These are phyloP conservation scores for Scorias spongiosa DNA, from an alignment of 2,329 filamentous ascomycete species.

Conservation along the genomic window DNA sequence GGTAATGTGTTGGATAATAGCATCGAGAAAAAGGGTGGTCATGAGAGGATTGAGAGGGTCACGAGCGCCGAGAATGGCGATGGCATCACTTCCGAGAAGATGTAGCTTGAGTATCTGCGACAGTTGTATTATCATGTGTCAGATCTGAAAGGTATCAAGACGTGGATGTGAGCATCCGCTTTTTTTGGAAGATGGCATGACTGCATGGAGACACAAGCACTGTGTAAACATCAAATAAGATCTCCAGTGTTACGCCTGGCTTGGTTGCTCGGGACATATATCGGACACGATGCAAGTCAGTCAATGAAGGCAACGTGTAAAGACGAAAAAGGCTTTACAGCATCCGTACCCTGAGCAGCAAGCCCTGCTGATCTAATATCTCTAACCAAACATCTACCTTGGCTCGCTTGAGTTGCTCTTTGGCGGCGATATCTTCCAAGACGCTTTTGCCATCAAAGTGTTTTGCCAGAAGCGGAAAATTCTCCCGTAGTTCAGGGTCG, in stretches of 20 bases:
- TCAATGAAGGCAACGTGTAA: too few relatives aligned
- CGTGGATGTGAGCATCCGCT: too few relatives aligned
- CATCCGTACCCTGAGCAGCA: background rate
- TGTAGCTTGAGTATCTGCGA: background rate
- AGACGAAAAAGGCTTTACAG: background rate
- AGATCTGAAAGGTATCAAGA: too few relatives aligned
- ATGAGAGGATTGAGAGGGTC: background rate
- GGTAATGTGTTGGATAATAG: constrained; percentile 2
- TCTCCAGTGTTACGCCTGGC: too few relatives aligned
- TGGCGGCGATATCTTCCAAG: constrained; percentile 72
- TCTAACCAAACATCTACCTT: constrained; percentile 20
- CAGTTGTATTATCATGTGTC: too few relatives aligned
- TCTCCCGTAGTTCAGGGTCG: constrained; percentile 44
- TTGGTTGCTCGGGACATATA: too few relatives aligned
- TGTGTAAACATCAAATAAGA: too few relatives aligned
- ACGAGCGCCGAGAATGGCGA: background rate
- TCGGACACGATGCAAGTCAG: too few relatives aligned
- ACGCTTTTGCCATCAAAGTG: constrained; percentile 80
- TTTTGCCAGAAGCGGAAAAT: constrained; percentile 61
- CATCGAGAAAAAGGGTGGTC: background rate
- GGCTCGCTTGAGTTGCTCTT: constrained; percentile 76
- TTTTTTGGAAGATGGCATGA: too few relatives aligned
- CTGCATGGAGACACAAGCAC: too few relatives aligned
- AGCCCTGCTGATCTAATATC: background rate
- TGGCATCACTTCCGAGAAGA: background rate